These are phyloP conservation scores for Noccaea caerulescens DNA, from an alignment of 345 rosid species.

Conservation along the genomic window DNA sequence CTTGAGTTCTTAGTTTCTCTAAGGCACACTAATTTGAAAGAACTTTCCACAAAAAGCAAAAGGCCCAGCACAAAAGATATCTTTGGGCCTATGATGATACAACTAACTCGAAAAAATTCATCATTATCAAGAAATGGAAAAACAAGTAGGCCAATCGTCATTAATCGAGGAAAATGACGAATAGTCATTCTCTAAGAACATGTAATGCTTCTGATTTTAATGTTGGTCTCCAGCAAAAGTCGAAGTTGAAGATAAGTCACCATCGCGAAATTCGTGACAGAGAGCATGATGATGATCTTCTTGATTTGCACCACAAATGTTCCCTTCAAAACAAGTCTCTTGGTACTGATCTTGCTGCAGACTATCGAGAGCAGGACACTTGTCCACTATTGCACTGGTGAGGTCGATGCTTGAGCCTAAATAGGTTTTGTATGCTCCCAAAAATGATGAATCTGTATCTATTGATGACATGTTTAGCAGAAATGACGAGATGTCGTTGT, in stretches of 20 bases:
- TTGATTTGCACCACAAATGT: slow-evolving; percentile 2
- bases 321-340: slow-evolving; percentile 10
- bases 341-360: slow-evolving; percentile 20
- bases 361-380: slow-evolving; percentile 29
- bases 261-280: background rate
- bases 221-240: slow-evolving; percentile 14
- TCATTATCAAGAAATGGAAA: slow-evolving; percentile 12
- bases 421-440: slow-evolving; percentile 38
- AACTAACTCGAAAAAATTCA: background rate
- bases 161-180: background rate
- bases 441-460: slow-evolving; percentile 40
- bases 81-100: background rate
- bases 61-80: background rate
- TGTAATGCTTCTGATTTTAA: slow-evolving; percentile 19
- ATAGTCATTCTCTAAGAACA: slow-evolving; percentile 7
- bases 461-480: slow-evolving; percentile 47
- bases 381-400: slow-evolving; percentile 2
- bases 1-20: background rate
- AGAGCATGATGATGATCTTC: slow-evolving; percentile 16
- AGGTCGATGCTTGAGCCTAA: slow-evolving; percentile 12
- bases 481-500: slow-evolving; percentile 50
- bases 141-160: background rate
- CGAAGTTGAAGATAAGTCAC: slow-evolving; percentile 7
- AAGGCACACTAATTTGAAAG: slow-evolving; percentile 7
- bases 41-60: slow-evolving; percentile 5